phyloP scores from a whole-genome alignment of 2,329 filamentous ascomycete genomes.

The Aureobasidium sp. region DNA sequence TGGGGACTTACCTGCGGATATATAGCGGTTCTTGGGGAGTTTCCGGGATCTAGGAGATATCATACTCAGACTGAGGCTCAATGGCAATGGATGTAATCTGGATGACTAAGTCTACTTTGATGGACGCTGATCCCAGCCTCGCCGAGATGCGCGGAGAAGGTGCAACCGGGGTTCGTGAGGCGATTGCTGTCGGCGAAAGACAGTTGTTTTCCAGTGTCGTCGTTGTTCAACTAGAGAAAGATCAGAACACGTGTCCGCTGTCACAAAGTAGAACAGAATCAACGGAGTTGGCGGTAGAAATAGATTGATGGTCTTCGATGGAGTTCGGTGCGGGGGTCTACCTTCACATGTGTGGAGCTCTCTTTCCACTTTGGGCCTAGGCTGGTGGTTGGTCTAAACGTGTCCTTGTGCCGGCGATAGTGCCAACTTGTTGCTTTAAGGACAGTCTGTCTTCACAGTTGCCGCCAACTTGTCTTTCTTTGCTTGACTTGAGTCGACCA shows the following conservation, averaged over 20 bases:
- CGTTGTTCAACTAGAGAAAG: too few relatives aligned
- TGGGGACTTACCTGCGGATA: too few relatives aligned
- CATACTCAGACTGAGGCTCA: too few relatives aligned
- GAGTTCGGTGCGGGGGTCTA: not conserved
- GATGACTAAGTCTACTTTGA: too few relatives aligned
- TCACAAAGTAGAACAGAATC: not conserved
- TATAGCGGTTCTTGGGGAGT: too few relatives aligned
- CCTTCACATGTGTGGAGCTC: not conserved
- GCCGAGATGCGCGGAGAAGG: too few relatives aligned
- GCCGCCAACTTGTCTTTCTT: not conserved
- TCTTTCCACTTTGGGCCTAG: not conserved
- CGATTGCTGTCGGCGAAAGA: not conserved
- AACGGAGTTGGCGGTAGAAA: not conserved
- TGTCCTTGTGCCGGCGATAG: conserved; percentile 4
- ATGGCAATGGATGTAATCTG: too few relatives aligned
- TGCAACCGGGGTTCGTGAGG: not conserved
- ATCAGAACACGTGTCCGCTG: too few relatives aligned
- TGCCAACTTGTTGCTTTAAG: not conserved
- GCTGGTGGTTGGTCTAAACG: not conserved
- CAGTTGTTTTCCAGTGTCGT: too few relatives aligned
- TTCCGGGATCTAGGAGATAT: too few relatives aligned
- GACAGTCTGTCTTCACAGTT: not conserved
- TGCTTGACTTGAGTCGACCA: not conserved
- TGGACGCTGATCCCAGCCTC: too few relatives aligned
- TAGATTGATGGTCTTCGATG: not conserved